Evolutionary conservation across 1,284 basidiomycete species (phyloP).

Genomic region (Cutaneotrichosporon sp.): DNA sequence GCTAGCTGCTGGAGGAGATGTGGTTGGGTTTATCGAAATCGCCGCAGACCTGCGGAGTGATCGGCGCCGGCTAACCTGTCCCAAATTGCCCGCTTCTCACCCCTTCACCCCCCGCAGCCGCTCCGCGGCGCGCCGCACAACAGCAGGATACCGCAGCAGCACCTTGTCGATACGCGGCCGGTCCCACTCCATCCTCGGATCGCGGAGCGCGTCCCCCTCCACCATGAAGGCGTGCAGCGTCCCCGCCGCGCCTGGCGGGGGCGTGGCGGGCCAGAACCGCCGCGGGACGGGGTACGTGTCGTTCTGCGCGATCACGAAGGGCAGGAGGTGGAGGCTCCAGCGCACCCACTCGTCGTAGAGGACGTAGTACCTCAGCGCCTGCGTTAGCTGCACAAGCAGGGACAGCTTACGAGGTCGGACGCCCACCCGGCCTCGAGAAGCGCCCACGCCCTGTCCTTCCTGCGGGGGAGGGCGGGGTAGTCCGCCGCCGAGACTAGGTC

Average conservation of each 20-base stretch:
- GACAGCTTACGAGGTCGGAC: background rate
- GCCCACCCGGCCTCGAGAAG: background rate
- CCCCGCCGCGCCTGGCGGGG: background rate
- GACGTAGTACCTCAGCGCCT: slow-evolving; percentile 2
- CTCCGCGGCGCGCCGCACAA: background rate
- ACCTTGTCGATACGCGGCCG: background rate
- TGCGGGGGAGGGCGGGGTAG: background rate
- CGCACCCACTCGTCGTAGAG: slow-evolving; percentile 8
- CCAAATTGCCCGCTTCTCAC: no score
- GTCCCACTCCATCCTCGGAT: background rate
- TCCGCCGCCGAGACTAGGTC: slow-evolving; percentile 2
- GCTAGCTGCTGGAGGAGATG: no score
- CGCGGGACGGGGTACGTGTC: background rate
- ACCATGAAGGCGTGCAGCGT: background rate
- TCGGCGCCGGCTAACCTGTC: no score
- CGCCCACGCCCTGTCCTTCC: slow-evolving; percentile 5
- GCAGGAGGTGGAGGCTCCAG: no score
- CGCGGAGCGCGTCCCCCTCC: background rate
- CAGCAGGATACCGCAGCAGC: background rate
- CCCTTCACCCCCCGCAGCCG: slow-evolving; percentile 1
- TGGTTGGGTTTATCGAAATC: background rate
- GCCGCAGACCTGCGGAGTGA: background rate
- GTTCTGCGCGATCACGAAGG: background rate
- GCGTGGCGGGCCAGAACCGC: background rate
- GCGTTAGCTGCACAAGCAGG: background rate